Conservation (phyloP, 768 basidiomycete genomes). For the Saitozyma podzolica region DNA sequence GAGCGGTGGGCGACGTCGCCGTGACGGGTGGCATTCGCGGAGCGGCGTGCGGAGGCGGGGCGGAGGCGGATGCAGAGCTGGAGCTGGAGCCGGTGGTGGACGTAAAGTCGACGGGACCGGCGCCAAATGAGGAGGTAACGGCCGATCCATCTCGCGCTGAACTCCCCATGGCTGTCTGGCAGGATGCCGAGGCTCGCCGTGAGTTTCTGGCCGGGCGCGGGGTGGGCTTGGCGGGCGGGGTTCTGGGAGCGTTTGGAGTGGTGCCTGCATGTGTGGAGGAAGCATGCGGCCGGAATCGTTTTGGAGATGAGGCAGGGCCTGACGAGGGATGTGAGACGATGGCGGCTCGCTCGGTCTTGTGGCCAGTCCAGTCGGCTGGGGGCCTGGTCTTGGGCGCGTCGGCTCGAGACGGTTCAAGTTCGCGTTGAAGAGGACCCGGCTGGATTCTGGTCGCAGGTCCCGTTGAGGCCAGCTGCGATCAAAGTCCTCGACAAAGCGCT, state of each 20-base stretch:
- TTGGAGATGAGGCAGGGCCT: no score
- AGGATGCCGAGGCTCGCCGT: no score
- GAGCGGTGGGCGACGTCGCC: background rate
- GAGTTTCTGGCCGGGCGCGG: no score
- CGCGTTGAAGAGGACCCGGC: constrained; percentile 89
- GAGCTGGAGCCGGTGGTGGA: background rate
- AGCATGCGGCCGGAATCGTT: no score
- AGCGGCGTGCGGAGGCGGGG: background rate
- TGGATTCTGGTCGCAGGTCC: constrained; percentile 57
- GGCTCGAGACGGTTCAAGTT: constrained; percentile 79
- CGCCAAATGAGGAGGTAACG: constrained; percentile 42
- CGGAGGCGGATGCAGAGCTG: constrained; percentile 3
- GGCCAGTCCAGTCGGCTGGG: no score
- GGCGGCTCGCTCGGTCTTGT: no score
- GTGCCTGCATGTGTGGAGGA: no score
- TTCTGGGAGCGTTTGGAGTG: no score
- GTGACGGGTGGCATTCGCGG: constrained; percentile 3
- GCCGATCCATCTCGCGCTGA: constrained; percentile 12
- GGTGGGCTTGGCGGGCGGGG: no score
- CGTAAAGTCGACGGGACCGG: background rate
- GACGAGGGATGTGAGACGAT: no score
- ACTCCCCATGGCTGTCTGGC: no score
- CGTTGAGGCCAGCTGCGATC: constrained; percentile 94
- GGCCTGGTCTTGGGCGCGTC: no score
- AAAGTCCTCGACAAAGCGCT: constrained; percentile 89